These are phyloP conservation scores for Mycena rebaudengoi DNA, from an alignment of 768 basidiomycete genomes.

Conservation along the genomic window DNA sequence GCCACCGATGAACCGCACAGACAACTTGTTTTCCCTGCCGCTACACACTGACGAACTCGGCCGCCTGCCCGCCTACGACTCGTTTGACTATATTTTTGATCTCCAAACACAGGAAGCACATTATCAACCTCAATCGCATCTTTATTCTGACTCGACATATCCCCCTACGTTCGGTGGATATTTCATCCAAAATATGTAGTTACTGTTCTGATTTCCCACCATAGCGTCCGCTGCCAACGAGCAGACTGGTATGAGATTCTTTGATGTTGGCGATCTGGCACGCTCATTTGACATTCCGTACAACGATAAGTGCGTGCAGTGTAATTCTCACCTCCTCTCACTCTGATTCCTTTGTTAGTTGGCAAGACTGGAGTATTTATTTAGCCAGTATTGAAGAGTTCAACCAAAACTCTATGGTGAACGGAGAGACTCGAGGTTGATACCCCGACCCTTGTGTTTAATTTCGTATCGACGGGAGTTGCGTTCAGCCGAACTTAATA, in stretches of 20 bases:
- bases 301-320: background rate
- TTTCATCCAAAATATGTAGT: no score
- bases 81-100: background rate
- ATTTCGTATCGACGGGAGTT: no score
- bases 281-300: background rate
- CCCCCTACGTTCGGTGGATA: no score
- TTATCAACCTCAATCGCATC: background rate
- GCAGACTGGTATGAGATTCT: no score
- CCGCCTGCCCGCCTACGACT: constrained; percentile 1
- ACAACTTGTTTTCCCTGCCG: constrained; percentile 10
- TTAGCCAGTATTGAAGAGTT: background rate
- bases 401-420: no score
- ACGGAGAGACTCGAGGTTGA: no score
- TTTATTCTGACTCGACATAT: background rate
- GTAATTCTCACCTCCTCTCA: no score
- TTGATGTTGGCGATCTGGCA: background rate
- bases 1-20: background rate
- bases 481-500: no score
- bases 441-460: no score
- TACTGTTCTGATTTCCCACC: no score
- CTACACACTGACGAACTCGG: constrained; percentile 19
- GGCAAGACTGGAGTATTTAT: background rate
- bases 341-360: background rate
- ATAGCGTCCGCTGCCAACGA: no score
- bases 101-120: background rate